Percentiles rank a stretch among this genome's conserved stretches.
Evolutionary conservation across 352 stramenopile genomes (phyloP).

Genomic region (Blastocystis sp.): DNA sequence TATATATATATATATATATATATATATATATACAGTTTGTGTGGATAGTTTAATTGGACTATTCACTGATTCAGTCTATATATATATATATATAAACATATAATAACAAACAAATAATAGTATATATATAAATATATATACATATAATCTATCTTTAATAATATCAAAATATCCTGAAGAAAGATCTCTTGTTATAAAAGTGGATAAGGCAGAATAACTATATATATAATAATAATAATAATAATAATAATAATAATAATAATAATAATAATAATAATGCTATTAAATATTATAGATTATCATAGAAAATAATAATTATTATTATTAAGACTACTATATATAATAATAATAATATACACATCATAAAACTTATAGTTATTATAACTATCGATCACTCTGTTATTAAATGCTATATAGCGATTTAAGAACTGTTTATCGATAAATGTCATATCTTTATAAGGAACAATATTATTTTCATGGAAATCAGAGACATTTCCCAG

Average conservation of each 20-base stretch:
- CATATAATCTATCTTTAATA: slow-evolving; percentile 26
- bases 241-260: neutral
- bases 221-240: no score
- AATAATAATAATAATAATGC: neutral
- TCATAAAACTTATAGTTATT: neutral
- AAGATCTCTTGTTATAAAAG: slow-evolving; percentile 1
- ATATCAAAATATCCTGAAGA: slow-evolving; percentile 24
- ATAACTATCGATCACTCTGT: no score
- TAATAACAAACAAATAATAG: no score
- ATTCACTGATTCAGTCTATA: neutral
- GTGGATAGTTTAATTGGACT: neutral
- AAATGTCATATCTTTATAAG: no score
- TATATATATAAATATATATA: neutral
- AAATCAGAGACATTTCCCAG: slow-evolving; percentile 45
- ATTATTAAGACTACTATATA: slow-evolving; percentile 1
- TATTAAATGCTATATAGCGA: no score
- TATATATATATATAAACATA: neutral
- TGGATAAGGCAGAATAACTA: neutral
- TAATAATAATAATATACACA: neutral
- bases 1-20: no score
- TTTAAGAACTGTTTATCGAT: no score
- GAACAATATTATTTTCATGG: no score
- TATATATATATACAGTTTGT: neutral
- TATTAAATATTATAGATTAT: neutral
- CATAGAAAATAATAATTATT: neutral